These are phyloP conservation scores for Fraxinus dipetala DNA, from an alignment of 305 asterid species.

Conservation along the genomic window DNA sequence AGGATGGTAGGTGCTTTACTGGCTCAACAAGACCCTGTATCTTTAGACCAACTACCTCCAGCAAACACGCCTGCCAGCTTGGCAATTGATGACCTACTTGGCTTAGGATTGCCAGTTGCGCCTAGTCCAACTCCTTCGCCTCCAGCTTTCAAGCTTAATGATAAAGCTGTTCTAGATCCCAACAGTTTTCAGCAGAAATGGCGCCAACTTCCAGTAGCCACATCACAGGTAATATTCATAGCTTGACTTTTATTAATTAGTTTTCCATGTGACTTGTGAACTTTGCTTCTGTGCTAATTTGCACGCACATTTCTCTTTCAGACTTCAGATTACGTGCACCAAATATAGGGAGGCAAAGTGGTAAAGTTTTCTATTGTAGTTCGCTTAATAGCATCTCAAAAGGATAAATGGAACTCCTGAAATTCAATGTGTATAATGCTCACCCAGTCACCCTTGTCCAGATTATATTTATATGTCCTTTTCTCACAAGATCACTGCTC, in stretches of 20 bases:
- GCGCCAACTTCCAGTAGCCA: slow-evolving; percentile 78
- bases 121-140: slow-evolving; percentile 46
- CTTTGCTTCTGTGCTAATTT: not conserved
- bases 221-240: slow-evolving; percentile 55
- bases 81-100: slow-evolving; percentile 83
- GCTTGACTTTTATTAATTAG: slow-evolving; percentile 11
- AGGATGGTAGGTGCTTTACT: slow-evolving; percentile 36
- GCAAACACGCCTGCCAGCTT: slow-evolving; percentile 42
- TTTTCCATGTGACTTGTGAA: not conserved
- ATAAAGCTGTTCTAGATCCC: slow-evolving; percentile 76
- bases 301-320: not conserved
- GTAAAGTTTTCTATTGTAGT: not conserved
- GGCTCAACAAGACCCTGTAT: slow-evolving; percentile 64
- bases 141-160: slow-evolving; percentile 63
- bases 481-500: not conserved
- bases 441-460: not conserved
- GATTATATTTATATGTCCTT: not conserved
- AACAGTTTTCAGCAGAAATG: slow-evolving; percentile 91
- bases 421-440: not conserved
- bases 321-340: not conserved
- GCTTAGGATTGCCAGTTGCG: slow-evolving; percentile 66
- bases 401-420: not conserved
- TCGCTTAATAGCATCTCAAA: not conserved
- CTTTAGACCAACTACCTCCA: slow-evolving; percentile 56
- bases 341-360: not conserved